These are phyloP conservation scores for Papiliotrema nemorosa DNA, from an alignment of 1,284 basidiomycete genomes.

Conservation along the genomic window DNA sequence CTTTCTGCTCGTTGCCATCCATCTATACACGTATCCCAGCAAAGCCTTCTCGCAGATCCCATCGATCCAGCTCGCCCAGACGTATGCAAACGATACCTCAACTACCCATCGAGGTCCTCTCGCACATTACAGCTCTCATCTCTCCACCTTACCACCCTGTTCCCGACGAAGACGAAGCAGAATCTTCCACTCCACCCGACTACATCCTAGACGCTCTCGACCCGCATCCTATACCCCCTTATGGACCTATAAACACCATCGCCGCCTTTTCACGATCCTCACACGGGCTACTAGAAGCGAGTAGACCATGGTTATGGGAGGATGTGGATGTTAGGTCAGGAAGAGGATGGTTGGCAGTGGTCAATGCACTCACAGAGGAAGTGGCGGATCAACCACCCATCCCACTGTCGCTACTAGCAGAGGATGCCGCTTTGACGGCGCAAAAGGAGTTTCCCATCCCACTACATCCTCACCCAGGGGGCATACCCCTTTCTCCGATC, in stretches of 20 bases:
- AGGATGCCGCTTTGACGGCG: not conserved
- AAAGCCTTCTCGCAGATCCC: too few relatives aligned
- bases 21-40: too few relatives aligned
- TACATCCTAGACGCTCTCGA: slow-evolving; percentile 29
- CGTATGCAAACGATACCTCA: not conserved
- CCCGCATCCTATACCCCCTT: slow-evolving; percentile 22
- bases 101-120: slow-evolving; percentile 3
- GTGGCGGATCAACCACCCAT: slow-evolving; percentile 23
- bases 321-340: slow-evolving; percentile 44
- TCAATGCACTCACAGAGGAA: slow-evolving; percentile 47
- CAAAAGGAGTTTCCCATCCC: not conserved
- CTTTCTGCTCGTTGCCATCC: too few relatives aligned
- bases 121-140: not conserved
- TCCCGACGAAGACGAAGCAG: not conserved
- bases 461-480: not conserved
- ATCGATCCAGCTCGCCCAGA: too few relatives aligned
- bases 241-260: slow-evolving; percentile 21
- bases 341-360: slow-evolving; percentile 48
- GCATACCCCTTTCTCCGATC: too few relatives aligned
- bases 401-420: slow-evolving; percentile 7
- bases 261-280: slow-evolving; percentile 24
- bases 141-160: slow-evolving; percentile 10
- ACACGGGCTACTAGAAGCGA: slow-evolving; percentile 33
- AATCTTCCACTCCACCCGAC: slow-evolving; percentile 13
- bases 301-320: slow-evolving; percentile 48